Evolutionary conservation across 371 early-diverging fungal species (phyloP).

Genomic region (Nematocida sp.): DNA sequence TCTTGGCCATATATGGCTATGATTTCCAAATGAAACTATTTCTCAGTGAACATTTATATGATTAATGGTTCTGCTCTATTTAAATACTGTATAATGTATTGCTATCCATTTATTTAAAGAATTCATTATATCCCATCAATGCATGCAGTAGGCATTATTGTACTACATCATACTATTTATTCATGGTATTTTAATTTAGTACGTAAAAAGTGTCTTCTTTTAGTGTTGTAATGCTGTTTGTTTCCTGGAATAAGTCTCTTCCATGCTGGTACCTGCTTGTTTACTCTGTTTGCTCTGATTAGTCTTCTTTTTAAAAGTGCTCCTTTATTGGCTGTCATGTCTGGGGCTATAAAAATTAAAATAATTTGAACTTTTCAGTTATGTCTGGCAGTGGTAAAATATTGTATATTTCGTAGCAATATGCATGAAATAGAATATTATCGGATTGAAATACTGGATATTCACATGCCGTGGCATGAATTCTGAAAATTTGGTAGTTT

Average conservation of each 20-base stretch:
- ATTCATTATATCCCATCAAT: background rate
- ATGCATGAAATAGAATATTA: no score
- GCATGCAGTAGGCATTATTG: background rate
- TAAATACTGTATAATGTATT: background rate
- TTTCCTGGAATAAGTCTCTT: constrained; percentile 66
- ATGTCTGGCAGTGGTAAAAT: background rate
- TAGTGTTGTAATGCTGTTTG: constrained; percentile 63
- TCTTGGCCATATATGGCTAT: no score
- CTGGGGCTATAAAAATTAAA: constrained; percentile 50
- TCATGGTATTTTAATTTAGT: constrained; percentile 65
- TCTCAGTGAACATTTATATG: no score
- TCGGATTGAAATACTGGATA: no score
- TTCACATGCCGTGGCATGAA: no score
- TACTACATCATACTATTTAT: constrained; percentile 13
- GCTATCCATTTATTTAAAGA: constrained; percentile 3
- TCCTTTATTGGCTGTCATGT: constrained; percentile 55
- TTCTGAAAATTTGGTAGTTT: no score
- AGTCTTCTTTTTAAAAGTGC: constrained; percentile 68
- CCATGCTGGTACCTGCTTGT: constrained; percentile 68
- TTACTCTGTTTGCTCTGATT: constrained; percentile 64
- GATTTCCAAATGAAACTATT: no score
- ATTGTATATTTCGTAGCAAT: no score
- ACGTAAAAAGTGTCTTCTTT: constrained; percentile 68
- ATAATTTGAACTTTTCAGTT: constrained; percentile 24
- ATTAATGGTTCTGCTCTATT: no score